Base-by-base conservation (phyloP, 78 protist genomes). In the Tieghemostelium lacteum region DNA sequence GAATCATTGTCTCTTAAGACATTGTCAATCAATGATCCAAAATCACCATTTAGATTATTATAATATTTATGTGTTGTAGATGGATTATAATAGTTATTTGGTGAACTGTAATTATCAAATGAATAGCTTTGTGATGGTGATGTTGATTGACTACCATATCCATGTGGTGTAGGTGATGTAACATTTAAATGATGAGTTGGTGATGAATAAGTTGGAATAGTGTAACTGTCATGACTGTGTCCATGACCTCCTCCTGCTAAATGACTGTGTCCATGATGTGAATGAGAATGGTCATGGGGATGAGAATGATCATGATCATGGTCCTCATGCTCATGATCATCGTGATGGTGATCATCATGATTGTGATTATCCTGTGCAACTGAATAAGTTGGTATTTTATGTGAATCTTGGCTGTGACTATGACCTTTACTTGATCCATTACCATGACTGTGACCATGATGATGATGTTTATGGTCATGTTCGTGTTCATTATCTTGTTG, bases 1-100 rank as follows among this genome's bases (percentile, higher is more conserved):
- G 92, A 86, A 54, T 69, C 86, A 28, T 65, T 40, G 33, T 87
- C 86, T 61, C 69, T 87, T 33, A 57, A 40, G 16, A 69, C 29
- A 61, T 71, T 76, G 19, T 62, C 8, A 3, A 40, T 22, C 14
- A 87, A 31, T 33, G 50, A 70, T 33, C 71, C 28, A 40, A 66
- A 67, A 31, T 63, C 58, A 22, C 14, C 24, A 61, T 28, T 74
- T 22, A 33, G 20, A 61, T 73, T 73, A 24, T 73, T 60, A 36
- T 20, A 19, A 2, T 22, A 8, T 5, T 24, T n/a, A 5, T 4
- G 58, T 42, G 54, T 6, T 61, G 67, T 3, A 16, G 67, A 61
- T 17, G 37, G 17, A 4, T 57, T 8, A 20, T 57, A 19, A 4
- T 20, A 4, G 7, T 57, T 8, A 36, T 28, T 39, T 12, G 72